Percentiles rank a stretch among this genome's conserved stretches.
phyloP scores from a whole-genome alignment of 176 grass and related monocot species.

The Oryza longistaminata region DNA sequence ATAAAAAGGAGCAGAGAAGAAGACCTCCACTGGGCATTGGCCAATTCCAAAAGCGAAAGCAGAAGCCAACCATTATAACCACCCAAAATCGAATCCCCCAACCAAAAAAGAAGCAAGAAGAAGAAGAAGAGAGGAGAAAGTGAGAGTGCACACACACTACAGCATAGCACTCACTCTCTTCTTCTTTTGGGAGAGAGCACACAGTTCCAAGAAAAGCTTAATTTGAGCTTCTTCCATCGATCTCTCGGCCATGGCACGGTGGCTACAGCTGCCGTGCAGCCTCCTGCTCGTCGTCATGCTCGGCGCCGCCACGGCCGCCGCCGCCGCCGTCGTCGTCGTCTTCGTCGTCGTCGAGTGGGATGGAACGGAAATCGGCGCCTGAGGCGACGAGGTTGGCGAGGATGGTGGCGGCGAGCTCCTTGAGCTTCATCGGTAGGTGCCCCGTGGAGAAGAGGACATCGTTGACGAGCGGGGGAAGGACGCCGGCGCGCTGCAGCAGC shows the following conservation, averaged over 20 bases:
- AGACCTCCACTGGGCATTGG: conserved; percentile 30
- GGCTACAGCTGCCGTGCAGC: not conserved
- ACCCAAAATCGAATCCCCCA: conserved; percentile 15
- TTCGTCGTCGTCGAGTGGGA: conserved; percentile 46
- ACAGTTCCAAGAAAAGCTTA: not conserved
- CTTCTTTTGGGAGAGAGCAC: not conserved
- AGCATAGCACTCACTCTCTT: too few relatives aligned
- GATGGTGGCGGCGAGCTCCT: conserved; percentile 74
- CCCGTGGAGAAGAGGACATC: conserved; percentile 52
- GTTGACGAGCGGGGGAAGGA: conserved; percentile 74
- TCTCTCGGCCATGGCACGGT: conserved; percentile 33
- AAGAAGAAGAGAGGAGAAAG: not conserved
- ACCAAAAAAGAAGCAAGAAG: not conserved
- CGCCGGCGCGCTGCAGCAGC: conserved; percentile 56
- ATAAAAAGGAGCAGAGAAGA: not conserved
- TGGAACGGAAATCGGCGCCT: conserved; percentile 42
- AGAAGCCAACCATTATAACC: conserved; percentile 45
- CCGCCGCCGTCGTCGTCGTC: not conserved
- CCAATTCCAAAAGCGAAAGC: conserved; percentile 23
- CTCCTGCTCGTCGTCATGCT: not conserved
- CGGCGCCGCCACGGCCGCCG: not conserved
- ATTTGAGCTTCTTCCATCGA: not conserved
- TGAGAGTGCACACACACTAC: not conserved
- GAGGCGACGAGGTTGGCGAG: conserved; percentile 70
- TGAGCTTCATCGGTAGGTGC: conserved; percentile 71